These are phyloP conservation scores for Orbilia oligospora DNA, from an alignment of 2,329 filamentous ascomycete species.

Conservation along the genomic window DNA sequence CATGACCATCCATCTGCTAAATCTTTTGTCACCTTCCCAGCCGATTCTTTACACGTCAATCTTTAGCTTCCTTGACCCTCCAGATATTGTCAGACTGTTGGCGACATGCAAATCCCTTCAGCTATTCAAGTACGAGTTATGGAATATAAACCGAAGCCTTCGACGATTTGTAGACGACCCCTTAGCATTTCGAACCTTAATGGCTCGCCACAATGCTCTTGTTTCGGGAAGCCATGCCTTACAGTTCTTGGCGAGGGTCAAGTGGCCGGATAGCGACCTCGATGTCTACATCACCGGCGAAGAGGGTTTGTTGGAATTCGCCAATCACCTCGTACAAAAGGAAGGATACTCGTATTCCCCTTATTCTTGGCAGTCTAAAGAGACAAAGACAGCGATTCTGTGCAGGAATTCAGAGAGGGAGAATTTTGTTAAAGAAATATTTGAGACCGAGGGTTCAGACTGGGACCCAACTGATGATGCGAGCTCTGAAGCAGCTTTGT, in stretches of 20 bases:
- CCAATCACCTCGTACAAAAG: slow-evolving; percentile 19
- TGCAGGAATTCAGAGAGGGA: background rate
- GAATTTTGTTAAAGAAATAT: background rate
- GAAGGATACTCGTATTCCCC: slow-evolving; percentile 43
- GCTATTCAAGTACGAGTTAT: slow-evolving; percentile 30
- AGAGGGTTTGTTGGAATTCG: slow-evolving; percentile 16
- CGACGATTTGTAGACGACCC: slow-evolving; percentile 54
- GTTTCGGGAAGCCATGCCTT: slow-evolving; percentile 57
- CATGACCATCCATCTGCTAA: slow-evolving; percentile 39
- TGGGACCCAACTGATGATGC: background rate
- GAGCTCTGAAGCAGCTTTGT: slow-evolving; percentile 3
- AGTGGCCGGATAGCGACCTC: slow-evolving; percentile 50
- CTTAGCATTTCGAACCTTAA: slow-evolving; percentile 46
- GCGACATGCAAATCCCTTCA: slow-evolving; percentile 42
- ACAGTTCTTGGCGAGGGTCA: slow-evolving; percentile 51
- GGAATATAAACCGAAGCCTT: slow-evolving; percentile 56
- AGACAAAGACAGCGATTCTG: slow-evolving; percentile 1
- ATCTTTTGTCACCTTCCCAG: slow-evolving; percentile 37
- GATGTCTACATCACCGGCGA: slow-evolving; percentile 44
- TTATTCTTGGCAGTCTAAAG: slow-evolving; percentile 43
- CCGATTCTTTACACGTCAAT: slow-evolving; percentile 46
- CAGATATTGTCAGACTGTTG: slow-evolving; percentile 35
- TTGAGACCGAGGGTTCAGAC: background rate
- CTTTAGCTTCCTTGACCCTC: slow-evolving; percentile 38
- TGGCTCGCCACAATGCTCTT: slow-evolving; percentile 54